phyloP scores from a whole-genome alignment of 108 stramenopile species.

The Cyclotella kingstonii region DNA sequence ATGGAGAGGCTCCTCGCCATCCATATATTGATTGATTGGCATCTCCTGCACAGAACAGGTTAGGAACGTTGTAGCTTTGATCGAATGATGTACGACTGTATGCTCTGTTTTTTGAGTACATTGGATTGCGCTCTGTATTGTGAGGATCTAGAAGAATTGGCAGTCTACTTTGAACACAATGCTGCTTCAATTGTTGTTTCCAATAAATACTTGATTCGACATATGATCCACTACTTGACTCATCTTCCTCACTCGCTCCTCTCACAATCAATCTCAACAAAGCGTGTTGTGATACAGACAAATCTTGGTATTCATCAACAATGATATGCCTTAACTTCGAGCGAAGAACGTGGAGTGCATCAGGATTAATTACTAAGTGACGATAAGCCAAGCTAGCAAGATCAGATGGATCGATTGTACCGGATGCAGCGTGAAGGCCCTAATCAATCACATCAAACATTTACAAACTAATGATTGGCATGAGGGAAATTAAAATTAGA shows the following conservation, averaged over 20 bases:
- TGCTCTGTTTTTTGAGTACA: conserved; percentile 1
- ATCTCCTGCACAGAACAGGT: conserved; percentile 56
- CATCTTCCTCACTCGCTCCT: conserved; percentile 40
- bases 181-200: conserved; percentile 9
- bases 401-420: conserved; percentile 54
- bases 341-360: conserved; percentile 36
- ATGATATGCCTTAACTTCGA: conserved; percentile 50
- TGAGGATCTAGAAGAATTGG: conserved; percentile 36
- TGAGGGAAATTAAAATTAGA: background rate
- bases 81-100: background rate
- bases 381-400: conserved; percentile 49
- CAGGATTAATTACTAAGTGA: conserved; percentile 28
- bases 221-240: background rate
- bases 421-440: conserved; percentile 37
- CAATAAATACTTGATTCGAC: background rate
- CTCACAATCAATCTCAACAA: conserved; percentile 45
- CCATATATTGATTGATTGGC: conserved; percentile 60
- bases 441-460: background rate
- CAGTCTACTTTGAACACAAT: conserved; percentile 3
- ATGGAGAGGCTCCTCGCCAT: conserved; percentile 58
- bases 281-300: conserved; percentile 55
- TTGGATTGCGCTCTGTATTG: background rate
- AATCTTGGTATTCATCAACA: conserved; percentile 63
- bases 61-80: conserved; percentile 43
- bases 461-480: too few relatives aligned